Percentiles rank a stretch among this genome's conserved stretches.
phyloP scores from a whole-genome alignment of 169 alveolate genomes.

The Neospora caninum region DNA sequence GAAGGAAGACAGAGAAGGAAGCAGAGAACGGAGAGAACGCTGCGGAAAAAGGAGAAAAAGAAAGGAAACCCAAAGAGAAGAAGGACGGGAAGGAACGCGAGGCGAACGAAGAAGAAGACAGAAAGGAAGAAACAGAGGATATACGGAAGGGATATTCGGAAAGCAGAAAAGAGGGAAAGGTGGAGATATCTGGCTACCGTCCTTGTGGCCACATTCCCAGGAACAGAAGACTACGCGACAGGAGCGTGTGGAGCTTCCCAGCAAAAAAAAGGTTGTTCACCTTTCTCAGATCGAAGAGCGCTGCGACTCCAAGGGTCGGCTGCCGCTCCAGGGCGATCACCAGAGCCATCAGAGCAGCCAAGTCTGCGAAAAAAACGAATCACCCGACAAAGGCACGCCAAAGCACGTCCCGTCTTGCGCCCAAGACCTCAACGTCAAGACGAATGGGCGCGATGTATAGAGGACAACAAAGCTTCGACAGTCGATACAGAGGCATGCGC shows the following conservation, averaged over 20 bases:
- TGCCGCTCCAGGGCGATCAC: not conserved
- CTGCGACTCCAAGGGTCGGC: not conserved
- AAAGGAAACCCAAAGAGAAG: not conserved
- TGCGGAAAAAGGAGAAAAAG: not conserved
- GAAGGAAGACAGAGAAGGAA: not conserved
- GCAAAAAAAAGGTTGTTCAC: not conserved
- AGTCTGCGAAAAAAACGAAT: not conserved
- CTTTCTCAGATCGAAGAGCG: not conserved
- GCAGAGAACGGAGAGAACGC: not conserved
- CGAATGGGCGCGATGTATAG: too few relatives aligned
- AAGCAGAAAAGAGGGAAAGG: too few relatives aligned
- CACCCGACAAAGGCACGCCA: too few relatives aligned
- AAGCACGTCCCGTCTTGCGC: too few relatives aligned
- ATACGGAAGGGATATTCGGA: too few relatives aligned
- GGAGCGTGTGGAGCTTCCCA: too few relatives aligned
- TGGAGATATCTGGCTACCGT: too few relatives aligned
- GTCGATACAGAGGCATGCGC: too few relatives aligned
- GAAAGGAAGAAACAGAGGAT: not conserved
- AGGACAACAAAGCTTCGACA: too few relatives aligned
- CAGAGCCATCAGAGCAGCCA: not conserved
- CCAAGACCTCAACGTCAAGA: too few relatives aligned
- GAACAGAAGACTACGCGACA: too few relatives aligned
- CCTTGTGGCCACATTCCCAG: too few relatives aligned
- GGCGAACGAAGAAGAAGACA: not conserved
- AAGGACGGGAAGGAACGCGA: not conserved